A percentile compares a stretch with the other conserved stretches of the same genome.
phyloP scores from a whole-genome alignment of 2,329 filamentous ascomycete species.

The Fusarium ramigenum region DNA sequence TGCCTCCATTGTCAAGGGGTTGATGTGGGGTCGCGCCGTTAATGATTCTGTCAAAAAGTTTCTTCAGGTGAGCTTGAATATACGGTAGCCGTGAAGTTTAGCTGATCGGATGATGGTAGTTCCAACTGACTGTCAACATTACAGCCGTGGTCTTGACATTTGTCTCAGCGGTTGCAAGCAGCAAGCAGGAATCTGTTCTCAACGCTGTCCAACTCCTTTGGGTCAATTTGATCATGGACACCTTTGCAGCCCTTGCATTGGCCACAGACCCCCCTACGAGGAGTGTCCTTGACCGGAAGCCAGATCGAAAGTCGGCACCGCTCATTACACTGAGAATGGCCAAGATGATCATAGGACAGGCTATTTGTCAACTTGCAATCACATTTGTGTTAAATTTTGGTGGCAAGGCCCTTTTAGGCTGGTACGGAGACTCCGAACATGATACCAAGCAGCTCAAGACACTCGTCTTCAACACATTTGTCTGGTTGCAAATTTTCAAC shows the following conservation, averaged over 20 bases:
- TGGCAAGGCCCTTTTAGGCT: conserved; percentile 62
- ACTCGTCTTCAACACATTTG: conserved; percentile 75
- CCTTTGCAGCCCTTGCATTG: conserved; percentile 69
- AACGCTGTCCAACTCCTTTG: conserved; percentile 69
- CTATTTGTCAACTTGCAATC: conserved; percentile 67
- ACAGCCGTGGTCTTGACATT: conserved; percentile 69
- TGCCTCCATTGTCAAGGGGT: conserved; percentile 65
- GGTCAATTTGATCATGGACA: conserved; percentile 73
- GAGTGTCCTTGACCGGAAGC: conserved; percentile 64
- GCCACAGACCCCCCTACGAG: conserved; percentile 70
- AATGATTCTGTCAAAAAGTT: conserved; percentile 73
- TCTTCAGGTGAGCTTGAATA: conserved; percentile 56
- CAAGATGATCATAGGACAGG: conserved; percentile 72
- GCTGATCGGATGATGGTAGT: conserved; percentile 50
- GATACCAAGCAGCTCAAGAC: conserved; percentile 58
- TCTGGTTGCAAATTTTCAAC: conserved; percentile 80
- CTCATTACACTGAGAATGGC: conserved; percentile 76
- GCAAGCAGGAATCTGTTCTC: conserved; percentile 62
- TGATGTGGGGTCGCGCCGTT: conserved; percentile 70
- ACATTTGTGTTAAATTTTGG: conserved; percentile 70
- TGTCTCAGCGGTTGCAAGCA: conserved; percentile 63
- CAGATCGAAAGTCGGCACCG: conserved; percentile 71
- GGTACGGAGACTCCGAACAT: conserved; percentile 45
- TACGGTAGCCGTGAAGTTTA: not conserved
- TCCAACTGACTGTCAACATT: conserved; percentile 71